Percentiles rank a stretch among this genome's conserved stretches.
phyloP scores from a whole-genome alignment of 1,284 basidiomycete species.

The Melanopsichium pennsylvanicum region DNA sequence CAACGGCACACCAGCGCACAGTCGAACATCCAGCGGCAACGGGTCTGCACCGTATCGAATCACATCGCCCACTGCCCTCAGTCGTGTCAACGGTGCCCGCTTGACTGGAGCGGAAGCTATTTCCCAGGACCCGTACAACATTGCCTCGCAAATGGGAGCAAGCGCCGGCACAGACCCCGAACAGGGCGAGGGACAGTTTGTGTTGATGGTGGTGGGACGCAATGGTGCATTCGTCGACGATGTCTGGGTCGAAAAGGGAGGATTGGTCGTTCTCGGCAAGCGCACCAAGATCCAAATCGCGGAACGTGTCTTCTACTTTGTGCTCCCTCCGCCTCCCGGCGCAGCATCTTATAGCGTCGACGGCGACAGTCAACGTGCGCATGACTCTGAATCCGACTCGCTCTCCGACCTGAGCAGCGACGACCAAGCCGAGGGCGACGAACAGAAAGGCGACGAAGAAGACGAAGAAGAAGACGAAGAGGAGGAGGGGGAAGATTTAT shows the following conservation, averaged over 20 bases:
- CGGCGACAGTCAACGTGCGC: slow-evolving; percentile 22
- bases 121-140: slow-evolving; percentile 28
- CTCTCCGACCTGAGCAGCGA: slow-evolving; percentile 52
- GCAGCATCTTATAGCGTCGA: slow-evolving; percentile 28
- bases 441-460: slow-evolving; percentile 23
- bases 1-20: slow-evolving; percentile 29
- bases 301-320: slow-evolving; percentile 94
- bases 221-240: slow-evolving; percentile 99
- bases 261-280: slow-evolving; percentile 72
- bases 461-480: slow-evolving; percentile 6
- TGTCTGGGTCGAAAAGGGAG: slow-evolving; percentile 87
- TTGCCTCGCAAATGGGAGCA: slow-evolving; percentile 13
- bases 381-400: slow-evolving; percentile 43
- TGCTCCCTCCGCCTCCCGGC: slow-evolving; percentile 73
- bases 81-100: slow-evolving; percentile 36
- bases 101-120: slow-evolving; percentile 10
- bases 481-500: slow-evolving; percentile 8
- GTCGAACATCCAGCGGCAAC: slow-evolving; percentile 23
- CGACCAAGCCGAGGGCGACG: slow-evolving; percentile 17
- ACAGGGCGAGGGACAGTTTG: slow-evolving; percentile 76
- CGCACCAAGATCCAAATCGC: slow-evolving; percentile 97
- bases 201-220: slow-evolving; percentile 87
- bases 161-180: slow-evolving; percentile 17
- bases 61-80: slow-evolving; percentile 39
- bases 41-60: slow-evolving; percentile 30